Percentiles rank a stretch among this genome's conserved stretches.
These are phyloP conservation scores for Exidia glandulosa DNA, from an alignment of 768 basidiomycete genomes.

Conservation along the genomic window DNA sequence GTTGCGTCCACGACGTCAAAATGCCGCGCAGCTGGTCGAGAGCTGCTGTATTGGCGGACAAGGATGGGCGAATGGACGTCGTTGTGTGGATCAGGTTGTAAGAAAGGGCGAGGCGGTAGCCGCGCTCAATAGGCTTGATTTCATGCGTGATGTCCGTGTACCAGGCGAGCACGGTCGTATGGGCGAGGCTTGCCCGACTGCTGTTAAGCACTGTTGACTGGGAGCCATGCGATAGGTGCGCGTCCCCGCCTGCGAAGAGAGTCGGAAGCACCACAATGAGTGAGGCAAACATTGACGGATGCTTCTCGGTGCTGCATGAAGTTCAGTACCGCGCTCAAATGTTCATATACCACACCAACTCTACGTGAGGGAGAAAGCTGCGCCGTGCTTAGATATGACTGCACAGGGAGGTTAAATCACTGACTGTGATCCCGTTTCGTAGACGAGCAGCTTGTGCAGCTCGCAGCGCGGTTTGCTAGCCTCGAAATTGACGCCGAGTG, in stretches of 20 bases:
- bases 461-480: constrained; percentile 1
- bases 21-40: too few species aligned
- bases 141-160: too few species aligned
- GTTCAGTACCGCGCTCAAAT: not conserved
- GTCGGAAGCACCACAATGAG: constrained; percentile 9
- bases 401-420: not conserved
- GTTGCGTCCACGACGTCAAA: too few species aligned
- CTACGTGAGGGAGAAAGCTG: constrained; percentile 7
- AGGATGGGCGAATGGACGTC: too few species aligned
- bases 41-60: too few species aligned
- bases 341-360: not conserved
- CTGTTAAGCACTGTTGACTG: constrained; percentile 18
- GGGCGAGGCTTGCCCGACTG: too few species aligned
- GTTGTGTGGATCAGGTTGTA: too few species aligned
- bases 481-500: constrained; percentile 2
- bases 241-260: constrained; percentile 5
- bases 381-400: not conserved
- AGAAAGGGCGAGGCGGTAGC: too few species aligned
- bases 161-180: too few species aligned
- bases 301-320: constrained; percentile 7
- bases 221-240: constrained; percentile 28
- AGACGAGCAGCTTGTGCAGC: constrained; percentile 6
- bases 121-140: too few species aligned
- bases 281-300: constrained; percentile 6
- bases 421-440: constrained; percentile 7